Evolutionary conservation across 768 basidiomycete genomes (phyloP).

Genomic region (Calocera viscosa): DNA sequence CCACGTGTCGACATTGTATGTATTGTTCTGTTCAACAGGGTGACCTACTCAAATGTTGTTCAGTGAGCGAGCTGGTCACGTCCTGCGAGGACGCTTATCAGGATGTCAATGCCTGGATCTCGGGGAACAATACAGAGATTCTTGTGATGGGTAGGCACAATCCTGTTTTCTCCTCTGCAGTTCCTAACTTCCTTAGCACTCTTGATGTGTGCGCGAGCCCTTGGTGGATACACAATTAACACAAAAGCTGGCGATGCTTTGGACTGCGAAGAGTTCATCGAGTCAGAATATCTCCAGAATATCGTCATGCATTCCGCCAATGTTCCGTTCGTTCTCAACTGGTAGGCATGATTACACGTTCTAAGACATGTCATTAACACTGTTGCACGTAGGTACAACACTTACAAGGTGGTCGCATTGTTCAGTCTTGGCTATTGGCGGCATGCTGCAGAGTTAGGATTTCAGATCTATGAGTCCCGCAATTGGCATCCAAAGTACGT

Average conservation of each 20-base stretch:
- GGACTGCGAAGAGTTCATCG: conserved; percentile 48
- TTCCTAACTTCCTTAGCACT: conserved; percentile 29
- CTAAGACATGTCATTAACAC: background rate
- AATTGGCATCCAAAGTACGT: conserved; percentile 50
- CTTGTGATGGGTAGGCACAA: conserved; percentile 39
- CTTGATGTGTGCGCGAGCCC: conserved; percentile 51
- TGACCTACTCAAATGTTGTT: background rate
- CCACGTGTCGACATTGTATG: conserved; percentile 38
- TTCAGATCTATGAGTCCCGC: conserved; percentile 46
- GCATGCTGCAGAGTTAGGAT: conserved; percentile 52
- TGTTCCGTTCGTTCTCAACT: conserved; percentile 43
- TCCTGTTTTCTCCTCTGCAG: background rate
- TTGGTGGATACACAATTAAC: conserved; percentile 47
- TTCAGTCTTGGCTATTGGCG: conserved; percentile 48
- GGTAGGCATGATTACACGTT: conserved; percentile 24
- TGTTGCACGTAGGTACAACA: conserved; percentile 41
- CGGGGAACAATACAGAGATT: conserved; percentile 40
- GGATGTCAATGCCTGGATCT: conserved; percentile 32
- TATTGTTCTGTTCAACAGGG: no score
- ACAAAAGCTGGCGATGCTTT: conserved; percentile 41
- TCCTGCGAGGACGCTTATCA: conserved; percentile 12
- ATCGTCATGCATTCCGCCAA: conserved; percentile 38
- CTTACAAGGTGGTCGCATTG: conserved; percentile 55
- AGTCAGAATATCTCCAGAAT: conserved; percentile 39
- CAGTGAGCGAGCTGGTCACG: conserved; percentile 8